Conservation (phyloP, 1,284 basidiomycete species). For the Ustilago sp. region DNA sequence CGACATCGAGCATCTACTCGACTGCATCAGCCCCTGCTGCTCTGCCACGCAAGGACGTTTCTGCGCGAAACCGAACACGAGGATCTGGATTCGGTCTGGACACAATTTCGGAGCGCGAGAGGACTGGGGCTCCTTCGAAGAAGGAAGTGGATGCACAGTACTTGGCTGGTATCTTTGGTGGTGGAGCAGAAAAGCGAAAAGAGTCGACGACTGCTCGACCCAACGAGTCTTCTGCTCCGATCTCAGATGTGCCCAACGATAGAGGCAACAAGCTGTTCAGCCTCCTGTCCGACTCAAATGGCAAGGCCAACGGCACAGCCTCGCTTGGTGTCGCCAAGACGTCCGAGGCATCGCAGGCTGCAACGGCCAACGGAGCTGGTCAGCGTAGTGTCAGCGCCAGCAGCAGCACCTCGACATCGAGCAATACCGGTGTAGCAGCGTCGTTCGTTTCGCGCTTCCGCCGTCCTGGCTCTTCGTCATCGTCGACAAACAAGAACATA, state of each 20-base stretch:
- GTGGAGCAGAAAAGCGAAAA: slow-evolving; percentile 28
- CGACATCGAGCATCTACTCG: slow-evolving; percentile 55
- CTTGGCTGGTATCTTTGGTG: slow-evolving; percentile 58
- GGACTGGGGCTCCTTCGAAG: slow-evolving; percentile 21
- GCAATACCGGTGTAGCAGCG: slow-evolving; percentile 27
- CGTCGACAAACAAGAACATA: slow-evolving; percentile 21
- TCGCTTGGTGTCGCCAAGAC: background rate
- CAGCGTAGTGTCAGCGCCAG: slow-evolving; percentile 34
- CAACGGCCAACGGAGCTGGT: slow-evolving; percentile 10
- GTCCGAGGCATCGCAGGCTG: slow-evolving; percentile 2
- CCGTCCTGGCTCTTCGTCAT: slow-evolving; percentile 44
- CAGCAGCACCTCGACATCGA: slow-evolving; percentile 24
- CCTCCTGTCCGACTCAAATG: slow-evolving; percentile 18
- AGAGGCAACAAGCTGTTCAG: slow-evolving; percentile 27
- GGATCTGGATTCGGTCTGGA: slow-evolving; percentile 49
- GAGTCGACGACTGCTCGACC: slow-evolving; percentile 10
- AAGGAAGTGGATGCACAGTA: slow-evolving; percentile 57
- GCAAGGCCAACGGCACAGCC: slow-evolving; percentile 12
- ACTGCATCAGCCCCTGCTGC: slow-evolving; percentile 59
- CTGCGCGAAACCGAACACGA: slow-evolving; percentile 26
- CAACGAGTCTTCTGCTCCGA: slow-evolving; percentile 3
- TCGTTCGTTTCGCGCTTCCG: slow-evolving; percentile 52
- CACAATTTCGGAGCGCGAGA: slow-evolving; percentile 51
- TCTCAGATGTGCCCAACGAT: background rate
- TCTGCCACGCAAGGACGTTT: slow-evolving; percentile 43